These are phyloP conservation scores for Brassica cretica DNA, from an alignment of 345 rosid genomes.

Conservation along the genomic window DNA sequence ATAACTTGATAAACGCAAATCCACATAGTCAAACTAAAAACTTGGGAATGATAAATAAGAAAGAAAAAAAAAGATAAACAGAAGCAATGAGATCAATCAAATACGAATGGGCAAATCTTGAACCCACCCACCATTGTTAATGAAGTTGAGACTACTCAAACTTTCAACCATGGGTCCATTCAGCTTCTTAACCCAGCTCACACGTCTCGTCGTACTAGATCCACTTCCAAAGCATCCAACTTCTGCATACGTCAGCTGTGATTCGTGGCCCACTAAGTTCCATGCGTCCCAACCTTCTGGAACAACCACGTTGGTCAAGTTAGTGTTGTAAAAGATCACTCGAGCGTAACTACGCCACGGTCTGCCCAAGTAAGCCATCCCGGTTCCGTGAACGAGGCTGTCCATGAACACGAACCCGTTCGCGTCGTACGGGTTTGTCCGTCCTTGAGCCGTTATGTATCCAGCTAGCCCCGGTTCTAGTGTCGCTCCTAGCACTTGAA, in stretches of 20 bases:
- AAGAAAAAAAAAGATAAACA: background rate
- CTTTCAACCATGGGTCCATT: background rate
- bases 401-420: slow-evolving; percentile 52
- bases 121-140: slow-evolving; percentile 60
- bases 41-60: background rate
- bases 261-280: slow-evolving; percentile 36
- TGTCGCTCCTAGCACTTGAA: slow-evolving; percentile 47
- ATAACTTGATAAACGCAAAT: background rate
- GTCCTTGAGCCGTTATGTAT: slow-evolving; percentile 59
- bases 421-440: slow-evolving; percentile 33
- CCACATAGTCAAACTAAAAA: slow-evolving; percentile 7
- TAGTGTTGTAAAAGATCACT: slow-evolving; percentile 46
- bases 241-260: slow-evolving; percentile 41
- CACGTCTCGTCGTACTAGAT: slow-evolving; percentile 41
- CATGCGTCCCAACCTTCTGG: slow-evolving; percentile 62
- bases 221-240: slow-evolving; percentile 45
- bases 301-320: slow-evolving; percentile 29
- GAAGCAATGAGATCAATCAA: slow-evolving; percentile 14
- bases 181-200: slow-evolving; percentile 50
- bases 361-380: slow-evolving; percentile 50
- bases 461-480: slow-evolving; percentile 38
- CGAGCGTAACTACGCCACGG: slow-evolving; percentile 56
- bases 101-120: slow-evolving; percentile 37
- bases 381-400: slow-evolving; percentile 40
- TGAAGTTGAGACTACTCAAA: slow-evolving; percentile 43